phyloP scores from a whole-genome alignment of 2,329 filamentous ascomycete species.

The Pyrenophora seminiperda region DNA sequence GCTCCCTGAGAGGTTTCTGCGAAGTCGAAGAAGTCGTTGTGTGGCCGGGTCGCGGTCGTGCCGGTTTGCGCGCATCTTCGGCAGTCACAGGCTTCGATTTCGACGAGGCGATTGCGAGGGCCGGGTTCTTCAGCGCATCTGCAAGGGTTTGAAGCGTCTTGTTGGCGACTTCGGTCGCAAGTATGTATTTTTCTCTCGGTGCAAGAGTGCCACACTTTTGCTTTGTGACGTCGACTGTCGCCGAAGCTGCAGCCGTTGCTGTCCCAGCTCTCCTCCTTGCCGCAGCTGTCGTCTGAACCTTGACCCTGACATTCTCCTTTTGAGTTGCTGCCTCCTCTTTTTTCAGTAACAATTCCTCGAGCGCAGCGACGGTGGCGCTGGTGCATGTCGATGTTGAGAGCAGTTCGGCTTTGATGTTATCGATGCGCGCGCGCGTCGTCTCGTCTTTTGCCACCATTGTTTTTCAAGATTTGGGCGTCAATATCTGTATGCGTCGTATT shows the following conservation, averaged over 20 bases:
- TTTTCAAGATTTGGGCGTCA: conserved; percentile 1
- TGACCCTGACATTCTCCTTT: conserved; percentile 42
- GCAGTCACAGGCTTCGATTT: conserved; percentile 31
- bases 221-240: conserved; percentile 46
- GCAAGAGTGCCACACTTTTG: conserved; percentile 50
- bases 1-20: conserved; percentile 65
- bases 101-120: conserved; percentile 16
- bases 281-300: conserved; percentile 24
- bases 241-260: conserved; percentile 31
- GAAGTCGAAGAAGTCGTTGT: conserved; percentile 47
- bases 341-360: conserved; percentile 53
- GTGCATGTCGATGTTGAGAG: conserved; percentile 57
- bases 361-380: conserved; percentile 51
- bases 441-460: conserved; percentile 41
- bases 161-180: conserved; percentile 78
- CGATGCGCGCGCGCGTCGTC: conserved; percentile 52
- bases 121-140: conserved; percentile 64
- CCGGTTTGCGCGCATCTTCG: conserved; percentile 33
- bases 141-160: conserved; percentile 69
- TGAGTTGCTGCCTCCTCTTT: conserved; percentile 41
- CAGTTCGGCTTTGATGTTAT: conserved; percentile 56
- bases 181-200: conserved; percentile 65
- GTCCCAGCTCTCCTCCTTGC: conserved; percentile 40
- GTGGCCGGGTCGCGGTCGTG: conserved; percentile 24
- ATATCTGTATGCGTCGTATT: background rate